Conservation (phyloP, 345 rosid species). For the Aquilaria malaccensis region DNA sequence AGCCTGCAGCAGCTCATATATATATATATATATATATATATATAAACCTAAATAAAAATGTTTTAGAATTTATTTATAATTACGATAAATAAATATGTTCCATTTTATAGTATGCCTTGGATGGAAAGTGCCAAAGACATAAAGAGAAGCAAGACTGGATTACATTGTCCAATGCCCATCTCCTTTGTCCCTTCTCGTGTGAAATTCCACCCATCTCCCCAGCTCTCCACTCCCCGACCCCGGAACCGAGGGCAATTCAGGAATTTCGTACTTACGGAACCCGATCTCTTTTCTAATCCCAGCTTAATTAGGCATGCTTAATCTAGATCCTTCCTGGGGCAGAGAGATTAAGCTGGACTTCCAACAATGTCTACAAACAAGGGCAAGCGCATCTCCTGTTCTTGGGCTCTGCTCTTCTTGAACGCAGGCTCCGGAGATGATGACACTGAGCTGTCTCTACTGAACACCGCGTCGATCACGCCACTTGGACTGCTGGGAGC, state of each 20-base stretch:
- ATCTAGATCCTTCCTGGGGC: conserved; percentile 6
- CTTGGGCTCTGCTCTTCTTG: conserved; percentile 31
- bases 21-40: too few relatives aligned
- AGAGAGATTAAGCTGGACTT: conserved; percentile 22
- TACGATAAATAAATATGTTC: conserved; percentile 19
- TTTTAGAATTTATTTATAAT: conserved; percentile 15
- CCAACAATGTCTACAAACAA: conserved; percentile 31
- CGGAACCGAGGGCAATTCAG: conserved; percentile 19
- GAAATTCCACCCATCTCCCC: conserved; percentile 21
- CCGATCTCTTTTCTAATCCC: not conserved
- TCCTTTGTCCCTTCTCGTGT: conserved; percentile 17
- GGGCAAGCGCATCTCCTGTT: conserved; percentile 22
- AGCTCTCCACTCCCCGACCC: conserved; percentile 11
- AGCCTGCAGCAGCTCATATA: too few relatives aligned
- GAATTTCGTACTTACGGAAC: conserved; percentile 29
- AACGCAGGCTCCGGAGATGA: conserved; percentile 8
- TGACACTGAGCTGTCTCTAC: conserved; percentile 28
- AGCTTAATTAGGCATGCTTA: conserved; percentile 11
- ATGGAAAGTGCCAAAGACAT: conserved; percentile 15
- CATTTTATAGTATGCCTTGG: conserved; percentile 15
- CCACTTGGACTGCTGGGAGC: conserved; percentile 55
- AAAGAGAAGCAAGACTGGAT: conserved; percentile 5
- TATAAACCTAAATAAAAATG: conserved; percentile 11
- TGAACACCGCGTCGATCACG: conserved; percentile 49
- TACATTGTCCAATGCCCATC: conserved; percentile 16